Evolutionary conservation across 352 stramenopile genomes (phyloP).

Genomic region (Phytophthora melonis): DNA sequence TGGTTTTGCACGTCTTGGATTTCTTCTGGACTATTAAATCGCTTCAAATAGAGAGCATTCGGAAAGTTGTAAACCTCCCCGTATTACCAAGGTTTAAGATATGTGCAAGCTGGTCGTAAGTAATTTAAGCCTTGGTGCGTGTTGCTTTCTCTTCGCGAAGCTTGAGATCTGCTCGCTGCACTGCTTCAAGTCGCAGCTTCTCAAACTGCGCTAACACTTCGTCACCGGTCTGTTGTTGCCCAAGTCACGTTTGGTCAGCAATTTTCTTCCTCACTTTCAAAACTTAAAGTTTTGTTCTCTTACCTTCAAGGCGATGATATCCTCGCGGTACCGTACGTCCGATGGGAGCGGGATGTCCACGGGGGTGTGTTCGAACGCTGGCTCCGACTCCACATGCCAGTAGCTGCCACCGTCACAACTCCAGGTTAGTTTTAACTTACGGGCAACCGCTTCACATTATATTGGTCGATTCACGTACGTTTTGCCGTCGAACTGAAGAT

Average conservation of each 20-base stretch:
- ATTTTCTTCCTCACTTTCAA: neutral
- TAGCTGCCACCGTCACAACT: conserved; percentile 41
- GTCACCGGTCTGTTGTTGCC: conserved; percentile 55
- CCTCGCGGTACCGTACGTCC: conserved; percentile 71
- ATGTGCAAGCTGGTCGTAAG: neutral
- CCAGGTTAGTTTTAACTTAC: neutral
- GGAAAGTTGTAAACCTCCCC: conserved; percentile 11
- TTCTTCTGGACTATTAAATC: conserved; percentile 35
- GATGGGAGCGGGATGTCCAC: conserved; percentile 58
- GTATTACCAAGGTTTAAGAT: neutral
- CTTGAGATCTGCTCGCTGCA: conserved; percentile 69
- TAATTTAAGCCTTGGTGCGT: conserved; percentile 15
- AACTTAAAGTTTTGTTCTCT: neutral
- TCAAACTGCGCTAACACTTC: conserved; percentile 63
- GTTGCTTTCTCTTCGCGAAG: conserved; percentile 35
- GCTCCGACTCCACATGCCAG: conserved; percentile 79
- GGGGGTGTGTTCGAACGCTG: conserved; percentile 61
- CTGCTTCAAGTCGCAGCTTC: conserved; percentile 77
- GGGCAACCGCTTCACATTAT: neutral
- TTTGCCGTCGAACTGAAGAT: conserved; percentile 76
- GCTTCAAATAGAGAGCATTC: conserved; percentile 43
- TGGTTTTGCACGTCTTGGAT: conserved; percentile 28
- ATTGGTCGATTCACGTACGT: conserved; percentile 41
- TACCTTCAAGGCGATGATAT: conserved; percentile 69
- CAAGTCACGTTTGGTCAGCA: too few species aligned